Conservation (phyloP, 306 rosid species). For the Vigna trinervia region DNA sequence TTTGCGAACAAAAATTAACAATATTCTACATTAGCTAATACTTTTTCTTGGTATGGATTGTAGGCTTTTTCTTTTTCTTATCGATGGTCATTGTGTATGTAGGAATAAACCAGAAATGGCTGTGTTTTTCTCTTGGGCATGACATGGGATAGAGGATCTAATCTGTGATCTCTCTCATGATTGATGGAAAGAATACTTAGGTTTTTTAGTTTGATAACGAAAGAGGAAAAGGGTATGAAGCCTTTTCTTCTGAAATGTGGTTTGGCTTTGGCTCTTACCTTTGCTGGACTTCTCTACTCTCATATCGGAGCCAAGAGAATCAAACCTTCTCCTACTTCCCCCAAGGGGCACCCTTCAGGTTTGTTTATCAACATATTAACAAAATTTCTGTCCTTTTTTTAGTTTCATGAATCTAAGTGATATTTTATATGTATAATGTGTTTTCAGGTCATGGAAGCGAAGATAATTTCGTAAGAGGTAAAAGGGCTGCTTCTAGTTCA, state of each 20-base stretch:
- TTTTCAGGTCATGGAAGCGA: constrained; percentile 52
- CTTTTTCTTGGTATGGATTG: not conserved
- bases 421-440: constrained; percentile 27
- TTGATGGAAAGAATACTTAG: constrained; percentile 36
- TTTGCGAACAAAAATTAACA: too few species aligned
- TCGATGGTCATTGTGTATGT: constrained; percentile 24
- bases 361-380: constrained; percentile 19
- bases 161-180: constrained; percentile 34
- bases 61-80: not conserved
- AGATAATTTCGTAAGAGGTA: constrained; percentile 39
- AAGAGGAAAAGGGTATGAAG: constrained; percentile 59
- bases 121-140: constrained; percentile 33
- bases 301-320: constrained; percentile 58
- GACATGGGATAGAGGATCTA: constrained; percentile 61
- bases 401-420: constrained; percentile 24
- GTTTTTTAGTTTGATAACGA: constrained; percentile 35
- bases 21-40: not conserved
- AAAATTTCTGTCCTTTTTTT: not conserved
- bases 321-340: constrained; percentile 51
- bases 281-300: constrained; percentile 75
- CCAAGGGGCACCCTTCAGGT: constrained; percentile 59
- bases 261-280: constrained; percentile 75
- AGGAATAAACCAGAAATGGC: constrained; percentile 36
- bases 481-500: constrained; percentile 47
- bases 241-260: constrained; percentile 75